Base-by-base conservation (phyloP, 768 basidiomycete genomes). In the Lentinula guzmanii region DNA sequence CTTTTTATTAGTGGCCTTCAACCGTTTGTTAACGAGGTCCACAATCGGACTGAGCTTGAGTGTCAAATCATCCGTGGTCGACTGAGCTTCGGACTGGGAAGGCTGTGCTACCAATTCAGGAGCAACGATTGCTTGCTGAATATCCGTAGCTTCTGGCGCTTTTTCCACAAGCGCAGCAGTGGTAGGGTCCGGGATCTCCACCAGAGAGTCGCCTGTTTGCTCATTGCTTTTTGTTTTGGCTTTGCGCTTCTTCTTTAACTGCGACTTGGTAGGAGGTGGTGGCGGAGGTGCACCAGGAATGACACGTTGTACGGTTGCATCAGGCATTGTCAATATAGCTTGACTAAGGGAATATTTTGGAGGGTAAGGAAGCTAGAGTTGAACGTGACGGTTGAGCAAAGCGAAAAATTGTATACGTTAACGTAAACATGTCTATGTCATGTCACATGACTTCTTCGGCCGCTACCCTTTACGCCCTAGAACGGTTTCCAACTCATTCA, bases 251-350 rank as follows among this genome's bases (percentile, higher is more conserved):
- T 90, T 93, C 72, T 85, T 89, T 69, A 76, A 79, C 31, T 85
- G 81, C 3, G 83, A 76, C 71, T 91, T 91, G 41, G 87, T 80
- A 3, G 75, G 63, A 0, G 85, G 75, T 4, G 79, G 66, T 46
- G 86, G 83, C 0, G 86, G 85, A 58, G 86, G 90, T 11, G 91
- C 91, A 51, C 91, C 91, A 28, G 91, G 91, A 61, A 93, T 80
- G 64, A 89, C 69, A 61, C 91, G 87, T 37, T 75, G 72, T 39
- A 73, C 65, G 52, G 72, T 67, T 54, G 57, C 9, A 13, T 66
- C 62, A 9, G 61, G 39, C 57, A 65, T 66, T 34, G 71, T 62
- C 51, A 71, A 28, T 70, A 77, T 76, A 64, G 75, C 68, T 76
- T 78, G 63, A 59, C 58, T 24, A 21, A 41, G 35, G 18, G 15